Evolutionary conservation across 2,329 filamentous ascomycete genomes (phyloP).

Genomic region (Botrytis elliptica): DNA sequence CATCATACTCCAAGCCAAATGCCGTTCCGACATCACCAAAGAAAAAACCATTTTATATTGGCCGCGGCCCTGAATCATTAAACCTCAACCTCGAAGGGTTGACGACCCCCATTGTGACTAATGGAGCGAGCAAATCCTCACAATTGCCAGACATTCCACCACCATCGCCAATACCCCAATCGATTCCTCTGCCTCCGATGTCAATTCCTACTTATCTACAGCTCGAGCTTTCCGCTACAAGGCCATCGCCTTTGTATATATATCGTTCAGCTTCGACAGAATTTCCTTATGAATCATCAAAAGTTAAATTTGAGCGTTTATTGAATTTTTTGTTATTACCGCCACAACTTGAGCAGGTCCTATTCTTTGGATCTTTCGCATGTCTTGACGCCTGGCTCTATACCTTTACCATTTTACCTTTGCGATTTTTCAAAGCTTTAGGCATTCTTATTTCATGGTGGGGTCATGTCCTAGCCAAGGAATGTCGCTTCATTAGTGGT

Average conservation of each 20-base stretch:
- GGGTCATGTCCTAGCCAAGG: slow-evolving; percentile 68
- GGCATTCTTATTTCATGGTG: slow-evolving; percentile 77
- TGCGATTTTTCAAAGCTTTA: slow-evolving; percentile 80
- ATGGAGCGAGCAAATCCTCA: slow-evolving; percentile 22
- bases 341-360: slow-evolving; percentile 75
- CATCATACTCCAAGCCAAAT: slow-evolving; percentile 30
- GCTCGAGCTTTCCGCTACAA: slow-evolving; percentile 60
- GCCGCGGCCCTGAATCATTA: slow-evolving; percentile 32
- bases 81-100: slow-evolving; percentile 29
- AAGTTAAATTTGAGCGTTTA: slow-evolving; percentile 86
- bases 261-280: slow-evolving; percentile 57
- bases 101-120: not conserved
- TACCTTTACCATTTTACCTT: slow-evolving; percentile 90
- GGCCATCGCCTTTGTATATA: slow-evolving; percentile 65
- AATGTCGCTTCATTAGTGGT: slow-evolving; percentile 66
- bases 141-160: slow-evolving; percentile 23
- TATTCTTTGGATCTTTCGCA: slow-evolving; percentile 84
- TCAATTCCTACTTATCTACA: slow-evolving; percentile 64
- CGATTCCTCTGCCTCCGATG: slow-evolving; percentile 64
- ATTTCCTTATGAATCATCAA: slow-evolving; percentile 84
- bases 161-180: slow-evolving; percentile 46
- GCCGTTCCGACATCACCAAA: slow-evolving; percentile 33
- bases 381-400: slow-evolving; percentile 97
- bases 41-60: slow-evolving; percentile 30
- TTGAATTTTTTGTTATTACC: slow-evolving; percentile 85